These are phyloP conservation scores for Osmanthus fragrans DNA, from an alignment of 257 asterid species.

Conservation along the genomic window DNA sequence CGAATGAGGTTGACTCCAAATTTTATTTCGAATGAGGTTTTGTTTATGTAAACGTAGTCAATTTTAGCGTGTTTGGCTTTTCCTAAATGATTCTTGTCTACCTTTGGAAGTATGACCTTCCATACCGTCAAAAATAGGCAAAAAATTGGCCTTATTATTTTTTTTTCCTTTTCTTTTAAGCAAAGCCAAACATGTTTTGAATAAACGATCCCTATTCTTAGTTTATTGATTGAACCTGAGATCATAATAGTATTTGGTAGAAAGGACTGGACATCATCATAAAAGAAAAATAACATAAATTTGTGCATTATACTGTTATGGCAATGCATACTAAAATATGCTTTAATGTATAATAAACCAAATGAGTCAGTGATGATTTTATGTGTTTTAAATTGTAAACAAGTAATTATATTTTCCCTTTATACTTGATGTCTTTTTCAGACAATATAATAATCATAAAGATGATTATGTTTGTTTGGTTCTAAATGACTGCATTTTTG, in stretches of 20 bases:
- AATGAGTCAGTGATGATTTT: not conserved
- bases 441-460: slow-evolving; percentile 77
- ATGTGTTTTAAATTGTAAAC: slow-evolving; percentile 29
- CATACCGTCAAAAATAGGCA: too few relatives aligned
- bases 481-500: slow-evolving; percentile 24
- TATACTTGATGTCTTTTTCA: slow-evolving; percentile 32
- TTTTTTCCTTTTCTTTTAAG: too few relatives aligned
- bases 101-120: too few relatives aligned
- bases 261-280: not conserved
- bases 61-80: too few relatives aligned
- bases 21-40: too few relatives aligned
- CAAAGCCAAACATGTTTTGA: too few relatives aligned
- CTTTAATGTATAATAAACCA: not conserved
- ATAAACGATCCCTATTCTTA: too few relatives aligned
- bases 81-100: too few relatives aligned
- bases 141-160: too few relatives aligned
- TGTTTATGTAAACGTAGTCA: too few relatives aligned
- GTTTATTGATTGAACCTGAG: not conserved
- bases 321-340: not conserved
- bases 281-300: too few relatives aligned
- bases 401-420: slow-evolving; percentile 39
- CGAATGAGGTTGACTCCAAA: too few relatives aligned
- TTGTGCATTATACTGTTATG: not conserved
- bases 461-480: slow-evolving; percentile 56
- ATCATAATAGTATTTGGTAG: not conserved